phyloP scores from a whole-genome alignment of 2,329 filamentous ascomycete genomes.

The Phyllosticta citribraziliensis region DNA sequence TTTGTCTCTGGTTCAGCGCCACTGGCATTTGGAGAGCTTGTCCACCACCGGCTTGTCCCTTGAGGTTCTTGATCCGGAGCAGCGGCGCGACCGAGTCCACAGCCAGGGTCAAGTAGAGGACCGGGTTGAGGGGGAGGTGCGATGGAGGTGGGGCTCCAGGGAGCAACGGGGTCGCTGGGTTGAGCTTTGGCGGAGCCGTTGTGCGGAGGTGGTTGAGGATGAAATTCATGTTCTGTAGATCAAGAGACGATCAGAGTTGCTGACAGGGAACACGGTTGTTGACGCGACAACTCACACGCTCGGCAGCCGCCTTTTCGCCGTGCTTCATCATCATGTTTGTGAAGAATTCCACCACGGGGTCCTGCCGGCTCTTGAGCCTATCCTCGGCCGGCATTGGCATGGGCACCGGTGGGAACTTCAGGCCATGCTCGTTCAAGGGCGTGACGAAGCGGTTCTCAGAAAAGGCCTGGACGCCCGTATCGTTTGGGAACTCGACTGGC shows the following conservation, averaged over 20 bases:
- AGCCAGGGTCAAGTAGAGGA: constrained; percentile 79
- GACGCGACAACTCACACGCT: constrained; percentile 53
- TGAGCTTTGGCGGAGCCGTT: constrained; percentile 65
- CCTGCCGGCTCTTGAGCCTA: constrained; percentile 72
- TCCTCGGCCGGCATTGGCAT: constrained; percentile 53
- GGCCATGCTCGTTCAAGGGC: constrained; percentile 33
- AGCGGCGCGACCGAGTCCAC: constrained; percentile 90
- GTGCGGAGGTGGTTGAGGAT: constrained; percentile 80
- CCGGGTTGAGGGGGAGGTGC: constrained; percentile 79
- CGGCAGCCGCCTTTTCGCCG: constrained; percentile 83
- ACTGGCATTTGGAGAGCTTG: constrained; percentile 71
- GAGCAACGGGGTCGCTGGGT: constrained; percentile 59
- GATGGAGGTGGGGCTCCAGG: constrained; percentile 66
- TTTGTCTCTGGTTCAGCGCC: constrained; percentile 64
- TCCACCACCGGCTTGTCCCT: constrained; percentile 78
- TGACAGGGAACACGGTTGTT: constrained; percentile 10
- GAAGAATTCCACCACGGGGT: constrained; percentile 74
- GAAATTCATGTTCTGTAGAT: constrained; percentile 66
- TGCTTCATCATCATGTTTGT: constrained; percentile 86
- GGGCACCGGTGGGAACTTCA: constrained; percentile 68
- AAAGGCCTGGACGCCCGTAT: constrained; percentile 15
- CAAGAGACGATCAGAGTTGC: background rate
- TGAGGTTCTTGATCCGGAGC: constrained; percentile 65
- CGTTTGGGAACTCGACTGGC: constrained; percentile 18
- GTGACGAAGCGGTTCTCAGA: constrained; percentile 1